phyloP scores from a whole-genome alignment of 306 rosid genomes.

The Ochetophila trinervis region DNA sequence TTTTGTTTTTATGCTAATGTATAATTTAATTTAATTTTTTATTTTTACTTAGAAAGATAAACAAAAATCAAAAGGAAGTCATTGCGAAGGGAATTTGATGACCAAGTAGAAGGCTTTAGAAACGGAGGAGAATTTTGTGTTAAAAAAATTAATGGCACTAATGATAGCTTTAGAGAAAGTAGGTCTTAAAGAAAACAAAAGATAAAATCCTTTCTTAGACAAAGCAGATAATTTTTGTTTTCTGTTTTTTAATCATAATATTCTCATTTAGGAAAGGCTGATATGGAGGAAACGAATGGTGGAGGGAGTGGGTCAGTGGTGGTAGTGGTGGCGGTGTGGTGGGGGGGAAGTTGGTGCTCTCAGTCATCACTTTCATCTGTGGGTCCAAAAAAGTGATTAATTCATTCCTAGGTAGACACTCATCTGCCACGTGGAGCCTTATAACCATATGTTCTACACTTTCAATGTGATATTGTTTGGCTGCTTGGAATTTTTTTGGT shows the following conservation, averaged over 20 bases:
- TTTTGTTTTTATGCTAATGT: not conserved
- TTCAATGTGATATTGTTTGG: not conserved
- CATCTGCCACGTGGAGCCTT: conserved; percentile 8
- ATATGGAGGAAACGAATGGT: conserved; percentile 8
- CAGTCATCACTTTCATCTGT: not conserved
- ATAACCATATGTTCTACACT: not conserved
- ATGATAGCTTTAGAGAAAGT: conserved; percentile 20
- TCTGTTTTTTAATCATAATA: not conserved
- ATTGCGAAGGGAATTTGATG: conserved; percentile 9
- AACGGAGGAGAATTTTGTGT: conserved; percentile 2
- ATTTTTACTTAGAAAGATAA: not conserved
- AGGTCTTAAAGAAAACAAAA: not conserved
- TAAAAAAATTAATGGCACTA: conserved; percentile 18
- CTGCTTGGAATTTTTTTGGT: not conserved
- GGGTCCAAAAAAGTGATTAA: conserved; percentile 9
- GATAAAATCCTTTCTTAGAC: conserved; percentile 8
- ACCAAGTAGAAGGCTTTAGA: conserved; percentile 10
- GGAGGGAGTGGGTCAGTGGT: conserved; percentile 15
- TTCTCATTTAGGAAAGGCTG: conserved; percentile 18
- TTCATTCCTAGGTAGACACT: conserved; percentile 3
- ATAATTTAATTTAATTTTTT: not conserved
- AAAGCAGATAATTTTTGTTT: not conserved
- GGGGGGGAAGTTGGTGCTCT: conserved; percentile 6
- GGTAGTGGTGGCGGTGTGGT: not conserved
- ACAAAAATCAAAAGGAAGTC: not conserved